Base-by-base conservation (phyloP, 148 eudicot genomes). In the Rhododendron simsii region DNA sequence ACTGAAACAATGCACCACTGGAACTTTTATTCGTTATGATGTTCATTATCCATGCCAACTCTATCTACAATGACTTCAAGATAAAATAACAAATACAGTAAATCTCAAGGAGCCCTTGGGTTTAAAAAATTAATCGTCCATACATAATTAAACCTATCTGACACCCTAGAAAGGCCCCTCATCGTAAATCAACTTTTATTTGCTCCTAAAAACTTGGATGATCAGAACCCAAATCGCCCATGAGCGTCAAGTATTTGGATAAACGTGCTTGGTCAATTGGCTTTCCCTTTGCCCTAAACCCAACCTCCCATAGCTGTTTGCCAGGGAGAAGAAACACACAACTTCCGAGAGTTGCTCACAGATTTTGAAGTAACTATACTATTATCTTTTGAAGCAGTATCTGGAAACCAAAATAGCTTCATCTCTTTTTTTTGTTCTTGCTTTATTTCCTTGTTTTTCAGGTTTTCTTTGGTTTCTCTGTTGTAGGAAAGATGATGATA, bases 211-310 rank as follows among this genome's bases (percentile, higher is more conserved):
- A 33, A 74, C 78, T 35, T 67, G 35, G 74, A 67, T 21, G 28
- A 63, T 63, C 71, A n/a, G 69, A 63, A 21, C 28, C 69, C 28
- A 63, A 7, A 63, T 23, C 8, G 39, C 76, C 73, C 35, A 67
- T 18, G 74, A 28, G 74, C 41, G 2, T 73, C 41, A 65, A 65
- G 73, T 65, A n/a, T 90, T 26, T 84, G 74, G 87, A 89, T 95
- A 94, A 71, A 92, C 55, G 51, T 89, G 93, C 83, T 89, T 92
- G 81, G 94, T 83, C 98, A 98, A 94, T 73, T 92, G 69, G 26
- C 91, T 91, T 84, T 85, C 73, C 84, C 86, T 83, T 57, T 83
- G 2, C 85, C 82, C 4, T 81, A 63, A 26, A 80, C 35, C 13
- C 78, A 11, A 26, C 78, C 69, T 13, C 26, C 89, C 89, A n/a